phyloP scores from a whole-genome alignment of 768 basidiomycete genomes.

The Xerocomus brunneocitrinus region DNA sequence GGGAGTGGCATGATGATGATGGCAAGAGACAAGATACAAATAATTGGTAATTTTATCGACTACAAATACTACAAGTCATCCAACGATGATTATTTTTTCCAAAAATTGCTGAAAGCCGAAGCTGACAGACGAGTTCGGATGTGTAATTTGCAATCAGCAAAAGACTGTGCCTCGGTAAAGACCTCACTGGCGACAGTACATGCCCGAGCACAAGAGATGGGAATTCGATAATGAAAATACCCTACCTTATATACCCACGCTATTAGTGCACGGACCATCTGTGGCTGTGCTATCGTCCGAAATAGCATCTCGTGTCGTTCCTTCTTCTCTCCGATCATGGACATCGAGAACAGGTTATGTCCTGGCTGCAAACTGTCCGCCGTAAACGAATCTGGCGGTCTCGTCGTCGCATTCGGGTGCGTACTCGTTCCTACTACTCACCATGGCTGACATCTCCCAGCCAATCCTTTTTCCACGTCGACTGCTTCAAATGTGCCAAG shows the following conservation, averaged over 20 bases:
- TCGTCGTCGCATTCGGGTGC: slow-evolving; percentile 95
- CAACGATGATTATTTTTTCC: slow-evolving; percentile 37
- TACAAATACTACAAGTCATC: background rate
- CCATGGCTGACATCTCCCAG: slow-evolving; percentile 37
- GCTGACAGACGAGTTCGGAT: slow-evolving; percentile 91
- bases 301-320: background rate
- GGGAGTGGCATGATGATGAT: slow-evolving; percentile 61
- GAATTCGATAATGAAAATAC: background rate
- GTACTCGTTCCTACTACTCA: slow-evolving; percentile 27
- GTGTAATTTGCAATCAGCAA: slow-evolving; percentile 98
- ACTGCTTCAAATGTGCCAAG: slow-evolving; percentile 97
- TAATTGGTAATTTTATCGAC: background rate
- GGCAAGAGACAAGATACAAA: background rate
- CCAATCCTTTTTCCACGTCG: slow-evolving; percentile 90
- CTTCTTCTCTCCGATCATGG: slow-evolving; percentile 1
- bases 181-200: slow-evolving; percentile 95
- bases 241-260: slow-evolving; percentile 9
- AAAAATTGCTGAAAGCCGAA: slow-evolving; percentile 92
- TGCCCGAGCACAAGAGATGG: slow-evolving; percentile 92
- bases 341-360: slow-evolving; percentile 58
- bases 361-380: slow-evolving; percentile 81
- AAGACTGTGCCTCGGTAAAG: slow-evolving; percentile 91
- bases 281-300: slow-evolving; percentile 3
- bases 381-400: slow-evolving; percentile 73
- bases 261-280: slow-evolving; percentile 16